These are phyloP conservation scores for Epichloe coenophiala DNA, from an alignment of 2,329 filamentous ascomycete species.

Conservation along the genomic window DNA sequence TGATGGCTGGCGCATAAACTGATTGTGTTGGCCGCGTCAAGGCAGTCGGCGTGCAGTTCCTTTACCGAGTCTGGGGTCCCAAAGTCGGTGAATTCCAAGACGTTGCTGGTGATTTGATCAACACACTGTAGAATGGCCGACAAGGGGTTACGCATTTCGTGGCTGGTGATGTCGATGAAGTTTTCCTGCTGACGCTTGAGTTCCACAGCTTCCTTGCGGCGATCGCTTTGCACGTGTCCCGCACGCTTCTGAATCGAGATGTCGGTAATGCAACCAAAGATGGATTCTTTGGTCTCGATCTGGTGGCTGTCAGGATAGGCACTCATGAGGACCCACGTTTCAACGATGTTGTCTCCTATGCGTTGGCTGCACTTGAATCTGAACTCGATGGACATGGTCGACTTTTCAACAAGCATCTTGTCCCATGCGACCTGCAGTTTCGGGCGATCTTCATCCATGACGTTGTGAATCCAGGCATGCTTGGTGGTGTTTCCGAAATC, in stretches of 20 bases:
- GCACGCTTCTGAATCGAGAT: slow-evolving; percentile 78
- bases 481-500: slow-evolving; percentile 33
- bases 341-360: slow-evolving; percentile 42
- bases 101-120: slow-evolving; percentile 49
- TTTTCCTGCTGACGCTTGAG: slow-evolving; percentile 59
- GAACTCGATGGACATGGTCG: slow-evolving; percentile 56
- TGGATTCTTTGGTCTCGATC: slow-evolving; percentile 51
- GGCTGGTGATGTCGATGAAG: slow-evolving; percentile 60
- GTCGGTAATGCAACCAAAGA: slow-evolving; percentile 70
- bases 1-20: slow-evolving; percentile 66
- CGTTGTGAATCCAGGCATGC: slow-evolving; percentile 54
- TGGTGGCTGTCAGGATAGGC: slow-evolving; percentile 58
- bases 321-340: slow-evolving; percentile 66
- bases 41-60: slow-evolving; percentile 35
- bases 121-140: slow-evolving; percentile 63
- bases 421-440: slow-evolving; percentile 48
- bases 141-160: slow-evolving; percentile 65
- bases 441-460: slow-evolving; percentile 50
- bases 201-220: slow-evolving; percentile 68
- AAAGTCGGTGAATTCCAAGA: slow-evolving; percentile 25
- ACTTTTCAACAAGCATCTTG: slow-evolving; percentile 36
- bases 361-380: slow-evolving; percentile 57
- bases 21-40: slow-evolving; percentile 68
- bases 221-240: slow-evolving; percentile 38
- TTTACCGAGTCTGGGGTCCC: slow-evolving; percentile 27